Percentiles rank a stretch among this genome's conserved stretches.
Conservation (phyloP, 768 basidiomycete species). For the Bullera alba region DNA sequence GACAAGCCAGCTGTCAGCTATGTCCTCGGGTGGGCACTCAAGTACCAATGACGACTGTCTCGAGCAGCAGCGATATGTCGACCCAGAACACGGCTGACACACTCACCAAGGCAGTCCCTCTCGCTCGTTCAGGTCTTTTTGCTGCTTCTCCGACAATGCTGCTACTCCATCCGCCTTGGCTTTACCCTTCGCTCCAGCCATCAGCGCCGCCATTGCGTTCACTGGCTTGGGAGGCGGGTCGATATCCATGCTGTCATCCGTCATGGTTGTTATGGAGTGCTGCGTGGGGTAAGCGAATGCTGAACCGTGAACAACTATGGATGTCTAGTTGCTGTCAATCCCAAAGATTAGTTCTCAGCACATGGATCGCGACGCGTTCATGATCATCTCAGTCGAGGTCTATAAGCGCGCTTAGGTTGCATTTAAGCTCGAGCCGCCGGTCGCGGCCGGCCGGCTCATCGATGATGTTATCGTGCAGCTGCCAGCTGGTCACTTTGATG, state of each 20-base stretch:
- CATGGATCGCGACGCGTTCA: neutral
- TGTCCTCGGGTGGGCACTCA: no score
- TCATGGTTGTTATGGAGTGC: conserved; percentile 2
- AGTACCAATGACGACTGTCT: no score
- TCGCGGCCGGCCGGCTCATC: no score
- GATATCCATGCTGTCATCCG: conserved; percentile 29
- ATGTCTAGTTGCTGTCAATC: no score
- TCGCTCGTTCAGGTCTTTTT: conserved; percentile 56
- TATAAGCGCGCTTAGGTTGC: no score
- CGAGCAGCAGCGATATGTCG: neutral
- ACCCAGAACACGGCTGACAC: neutral
- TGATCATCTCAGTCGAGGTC: no score
- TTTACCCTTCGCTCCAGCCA: conserved; percentile 34
- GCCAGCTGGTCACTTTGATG: no score
- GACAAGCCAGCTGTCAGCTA: neutral
- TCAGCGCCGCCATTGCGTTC: conserved; percentile 35
- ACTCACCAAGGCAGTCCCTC: conserved; percentile 79
- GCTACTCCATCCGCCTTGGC: conserved; percentile 11
- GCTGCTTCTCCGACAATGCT: conserved; percentile 19
- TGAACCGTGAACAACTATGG: neutral
- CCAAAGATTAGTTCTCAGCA: no score
- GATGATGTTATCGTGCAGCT: no score
- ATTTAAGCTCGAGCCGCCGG: no score
- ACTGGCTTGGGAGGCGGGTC: conserved; percentile 14
- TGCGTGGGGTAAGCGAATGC: neutral